phyloP scores from a whole-genome alignment of 1,139 yeast genomes.

The Taphrina sp. region DNA sequence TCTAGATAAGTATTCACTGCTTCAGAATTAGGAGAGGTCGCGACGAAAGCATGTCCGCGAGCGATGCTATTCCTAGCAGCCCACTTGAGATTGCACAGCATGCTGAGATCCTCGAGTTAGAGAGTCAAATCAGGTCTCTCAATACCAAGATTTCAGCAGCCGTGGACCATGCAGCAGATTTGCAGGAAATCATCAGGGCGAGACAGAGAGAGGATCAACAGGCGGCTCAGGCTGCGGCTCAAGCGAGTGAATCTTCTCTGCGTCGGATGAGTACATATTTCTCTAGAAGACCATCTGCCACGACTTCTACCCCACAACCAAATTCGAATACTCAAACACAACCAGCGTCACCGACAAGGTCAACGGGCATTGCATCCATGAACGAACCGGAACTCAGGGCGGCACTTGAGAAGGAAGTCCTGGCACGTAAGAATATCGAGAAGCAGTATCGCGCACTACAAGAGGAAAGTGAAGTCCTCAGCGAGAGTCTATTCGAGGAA shows the following conservation, averaged over 20 bases:
- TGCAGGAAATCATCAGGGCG: constrained; percentile 25
- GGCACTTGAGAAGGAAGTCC: constrained; percentile 37
- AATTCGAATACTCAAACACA: background rate
- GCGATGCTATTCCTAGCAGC: background rate
- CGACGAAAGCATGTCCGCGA: no score
- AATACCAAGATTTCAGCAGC: constrained; percentile 29
- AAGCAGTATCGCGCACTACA: constrained; percentile 53
- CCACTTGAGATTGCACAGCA: constrained; percentile 10
- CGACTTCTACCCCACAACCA: background rate
- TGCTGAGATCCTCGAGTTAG: constrained; percentile 24
- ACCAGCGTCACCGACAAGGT: background rate
- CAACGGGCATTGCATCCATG: constrained; percentile 9
- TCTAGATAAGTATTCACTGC: no score
- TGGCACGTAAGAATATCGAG: constrained; percentile 49
- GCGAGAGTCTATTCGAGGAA: constrained; percentile 64
- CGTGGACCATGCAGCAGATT: constrained; percentile 29
- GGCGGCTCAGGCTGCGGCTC: constrained; percentile 3
- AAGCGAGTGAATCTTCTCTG: constrained; percentile 19
- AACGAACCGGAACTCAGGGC: constrained; percentile 33
- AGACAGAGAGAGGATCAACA: constrained; percentile 20
- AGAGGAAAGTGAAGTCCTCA: constrained; percentile 67
- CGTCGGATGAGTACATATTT: constrained; percentile 23
- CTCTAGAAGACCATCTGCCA: constrained; percentile 9
- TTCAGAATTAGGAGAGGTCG: no score
- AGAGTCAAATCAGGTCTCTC: constrained; percentile 16